Percentiles rank a stretch among this genome's conserved stretches.
phyloP scores from a whole-genome alignment of 2,329 filamentous ascomycete genomes.

The Malbranchea zuffiana region DNA sequence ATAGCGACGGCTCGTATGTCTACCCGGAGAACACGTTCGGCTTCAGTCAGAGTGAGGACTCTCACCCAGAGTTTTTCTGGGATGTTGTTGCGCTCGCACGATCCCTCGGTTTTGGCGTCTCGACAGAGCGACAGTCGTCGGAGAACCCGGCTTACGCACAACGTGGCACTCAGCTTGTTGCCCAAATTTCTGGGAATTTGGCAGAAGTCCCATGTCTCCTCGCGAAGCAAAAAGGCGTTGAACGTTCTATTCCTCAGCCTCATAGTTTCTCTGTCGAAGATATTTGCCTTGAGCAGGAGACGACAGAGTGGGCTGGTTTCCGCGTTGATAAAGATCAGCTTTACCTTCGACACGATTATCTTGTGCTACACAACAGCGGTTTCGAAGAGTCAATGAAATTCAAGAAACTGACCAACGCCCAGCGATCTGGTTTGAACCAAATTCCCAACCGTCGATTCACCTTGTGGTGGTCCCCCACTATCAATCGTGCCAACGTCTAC shows the following conservation, averaged over 20 bases:
- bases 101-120: constrained; percentile 12
- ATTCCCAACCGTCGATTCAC: constrained; percentile 98
- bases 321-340: constrained; percentile 42
- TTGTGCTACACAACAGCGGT: constrained; percentile 41
- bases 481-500: constrained; percentile 93
- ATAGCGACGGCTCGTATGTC: constrained; percentile 13
- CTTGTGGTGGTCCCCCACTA: constrained; percentile 90
- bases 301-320: constrained; percentile 42
- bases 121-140: constrained; percentile 7
- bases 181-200: constrained; percentile 15
- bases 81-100: constrained; percentile 13
- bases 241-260: constrained; percentile 18
- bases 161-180: constrained; percentile 10
- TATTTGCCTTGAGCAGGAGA: constrained; percentile 34
- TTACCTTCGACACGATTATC: constrained; percentile 40
- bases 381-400: constrained; percentile 73
- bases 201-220: constrained; percentile 17
- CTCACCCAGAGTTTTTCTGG: constrained; percentile 12
- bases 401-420: constrained; percentile 96
- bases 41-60: constrained; percentile 12
- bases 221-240: constrained; percentile 12
- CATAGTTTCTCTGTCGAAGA: constrained; percentile 33
- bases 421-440: constrained; percentile 91
- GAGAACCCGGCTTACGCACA: constrained; percentile 5
- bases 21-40: constrained; percentile 11